Percentiles rank a stretch among this genome's conserved stretches.
Conservation (phyloP, 495 filamentous ascomycete genomes). For the Lepidopterella palustris region DNA sequence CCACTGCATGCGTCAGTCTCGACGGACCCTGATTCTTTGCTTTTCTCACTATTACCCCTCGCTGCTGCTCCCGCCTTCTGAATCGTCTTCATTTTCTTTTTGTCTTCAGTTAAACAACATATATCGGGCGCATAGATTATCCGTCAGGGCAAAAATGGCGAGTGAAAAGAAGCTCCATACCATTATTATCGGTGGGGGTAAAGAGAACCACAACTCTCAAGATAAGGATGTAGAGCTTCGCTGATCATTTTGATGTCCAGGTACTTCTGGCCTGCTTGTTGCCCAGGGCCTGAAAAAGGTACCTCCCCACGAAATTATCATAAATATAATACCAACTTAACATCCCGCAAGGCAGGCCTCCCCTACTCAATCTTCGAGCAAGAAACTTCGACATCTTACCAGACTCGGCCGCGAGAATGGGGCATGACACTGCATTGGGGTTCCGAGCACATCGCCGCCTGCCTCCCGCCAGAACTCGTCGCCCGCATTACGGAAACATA, state of each 20-base stretch:
- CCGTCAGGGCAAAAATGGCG: background rate
- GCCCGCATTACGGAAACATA: constrained; percentile 1
- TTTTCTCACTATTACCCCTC: too few relatives aligned
- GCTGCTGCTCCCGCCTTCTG: too few relatives aligned
- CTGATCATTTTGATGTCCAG: constrained; percentile 8
- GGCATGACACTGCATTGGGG: constrained; percentile 10
- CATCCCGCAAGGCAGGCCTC: constrained; percentile 2
- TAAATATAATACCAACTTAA: background rate
- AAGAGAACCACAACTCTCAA: background rate
- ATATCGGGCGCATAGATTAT: too few relatives aligned
- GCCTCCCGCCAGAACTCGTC: background rate
- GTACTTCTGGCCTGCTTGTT: constrained; percentile 20
- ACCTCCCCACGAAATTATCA: background rate
- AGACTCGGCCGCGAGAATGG: constrained; percentile 11
- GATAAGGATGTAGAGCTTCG: too few relatives aligned
- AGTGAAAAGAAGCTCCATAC: constrained; percentile 10
- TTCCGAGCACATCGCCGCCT: constrained; percentile 3
- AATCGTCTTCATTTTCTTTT: too few relatives aligned
- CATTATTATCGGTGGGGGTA: constrained; percentile 21
- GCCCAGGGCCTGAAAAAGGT: constrained; percentile 24
- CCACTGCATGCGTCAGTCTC: too few relatives aligned
- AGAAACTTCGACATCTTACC: constrained; percentile 10
- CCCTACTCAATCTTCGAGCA: constrained; percentile 14
- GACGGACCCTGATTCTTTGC: too few relatives aligned
- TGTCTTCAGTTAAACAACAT: too few relatives aligned